A percentile compares a stretch with the other conserved stretches of the same genome.
Evolutionary conservation across 164 flowering plant species (phyloP).

Genomic region (Chimonanthus praecox): DNA sequence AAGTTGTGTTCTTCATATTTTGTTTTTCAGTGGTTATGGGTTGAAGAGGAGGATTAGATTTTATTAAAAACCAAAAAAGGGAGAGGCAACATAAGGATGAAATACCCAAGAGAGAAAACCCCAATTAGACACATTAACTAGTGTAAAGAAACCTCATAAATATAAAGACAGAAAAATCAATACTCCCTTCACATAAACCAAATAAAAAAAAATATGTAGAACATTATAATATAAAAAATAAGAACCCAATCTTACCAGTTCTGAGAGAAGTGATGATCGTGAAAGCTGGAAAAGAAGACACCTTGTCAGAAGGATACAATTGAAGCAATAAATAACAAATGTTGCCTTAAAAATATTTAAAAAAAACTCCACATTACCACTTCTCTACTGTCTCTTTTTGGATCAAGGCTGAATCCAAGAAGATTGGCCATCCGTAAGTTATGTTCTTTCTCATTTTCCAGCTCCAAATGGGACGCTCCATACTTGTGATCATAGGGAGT

Average conservation of each 20-base stretch:
- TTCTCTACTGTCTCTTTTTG: slow-evolving; percentile 70
- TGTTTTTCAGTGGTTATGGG: no score
- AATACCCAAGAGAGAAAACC: no score
- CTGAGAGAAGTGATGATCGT: slow-evolving; percentile 66
- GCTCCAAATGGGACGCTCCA: slow-evolving; percentile 78
- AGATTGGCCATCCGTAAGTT: slow-evolving; percentile 77
- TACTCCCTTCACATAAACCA: background rate
- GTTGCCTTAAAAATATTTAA: background rate
- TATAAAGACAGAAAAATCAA: background rate
- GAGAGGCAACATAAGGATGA: background rate
- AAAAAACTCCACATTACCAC: slow-evolving; percentile 41
- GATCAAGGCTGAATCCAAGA: slow-evolving; percentile 70
- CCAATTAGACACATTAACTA: background rate
- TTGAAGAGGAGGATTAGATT: no score
- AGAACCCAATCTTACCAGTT: slow-evolving; percentile 56
- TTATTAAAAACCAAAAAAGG: no score
- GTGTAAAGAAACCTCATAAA: background rate
- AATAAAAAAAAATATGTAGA: background rate
- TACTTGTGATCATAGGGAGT: slow-evolving; percentile 53
- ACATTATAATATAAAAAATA: background rate
- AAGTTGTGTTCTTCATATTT: no score
- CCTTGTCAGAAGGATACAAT: background rate
- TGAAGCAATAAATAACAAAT: background rate
- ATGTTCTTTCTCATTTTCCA: slow-evolving; percentile 85
- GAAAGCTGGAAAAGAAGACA: slow-evolving; percentile 54